Evolutionary conservation across 129 eudicot species (phyloP).

Genomic region (Erigeron canadensis): DNA sequence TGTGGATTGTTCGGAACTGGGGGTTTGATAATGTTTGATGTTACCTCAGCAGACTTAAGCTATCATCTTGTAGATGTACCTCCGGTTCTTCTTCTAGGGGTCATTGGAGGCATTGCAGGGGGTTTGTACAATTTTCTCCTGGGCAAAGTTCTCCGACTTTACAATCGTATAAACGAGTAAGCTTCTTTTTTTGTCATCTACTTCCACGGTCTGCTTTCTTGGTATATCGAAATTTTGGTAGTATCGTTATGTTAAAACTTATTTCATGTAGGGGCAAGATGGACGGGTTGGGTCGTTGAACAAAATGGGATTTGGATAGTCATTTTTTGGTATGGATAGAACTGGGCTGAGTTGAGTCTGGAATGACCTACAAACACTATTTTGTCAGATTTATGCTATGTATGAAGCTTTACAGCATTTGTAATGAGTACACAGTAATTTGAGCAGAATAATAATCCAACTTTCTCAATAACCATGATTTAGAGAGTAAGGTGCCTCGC

Average conservation of each 20-base stretch:
- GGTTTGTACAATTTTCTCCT: constrained; percentile 68
- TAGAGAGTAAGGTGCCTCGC: no score
- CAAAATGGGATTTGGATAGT: no score
- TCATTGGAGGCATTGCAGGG: constrained; percentile 79
- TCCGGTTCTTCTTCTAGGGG: constrained; percentile 74
- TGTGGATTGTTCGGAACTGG: constrained; percentile 97
- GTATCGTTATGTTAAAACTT: background rate
- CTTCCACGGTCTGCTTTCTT: background rate
- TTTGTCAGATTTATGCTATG: no score
- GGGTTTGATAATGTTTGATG: constrained; percentile 92
- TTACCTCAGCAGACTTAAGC: constrained; percentile 56
- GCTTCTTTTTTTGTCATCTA: constrained; percentile 26
- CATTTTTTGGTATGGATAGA: no score
- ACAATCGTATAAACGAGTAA: constrained; percentile 71
- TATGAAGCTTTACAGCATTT: no score
- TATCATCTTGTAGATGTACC: constrained; percentile 82
- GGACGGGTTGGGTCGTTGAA: no score
- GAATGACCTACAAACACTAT: no score
- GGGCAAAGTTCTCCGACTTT: constrained; percentile 61
- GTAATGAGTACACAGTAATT: no score
- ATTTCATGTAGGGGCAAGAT: background rate
- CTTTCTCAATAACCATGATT: no score
- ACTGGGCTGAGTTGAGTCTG: no score
- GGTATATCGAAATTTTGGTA: constrained; percentile 10
- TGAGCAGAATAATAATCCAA: no score